Evolutionary conservation across 2,329 filamentous ascomycete species (phyloP).

Genomic region (Pseudocercospora ulei): DNA sequence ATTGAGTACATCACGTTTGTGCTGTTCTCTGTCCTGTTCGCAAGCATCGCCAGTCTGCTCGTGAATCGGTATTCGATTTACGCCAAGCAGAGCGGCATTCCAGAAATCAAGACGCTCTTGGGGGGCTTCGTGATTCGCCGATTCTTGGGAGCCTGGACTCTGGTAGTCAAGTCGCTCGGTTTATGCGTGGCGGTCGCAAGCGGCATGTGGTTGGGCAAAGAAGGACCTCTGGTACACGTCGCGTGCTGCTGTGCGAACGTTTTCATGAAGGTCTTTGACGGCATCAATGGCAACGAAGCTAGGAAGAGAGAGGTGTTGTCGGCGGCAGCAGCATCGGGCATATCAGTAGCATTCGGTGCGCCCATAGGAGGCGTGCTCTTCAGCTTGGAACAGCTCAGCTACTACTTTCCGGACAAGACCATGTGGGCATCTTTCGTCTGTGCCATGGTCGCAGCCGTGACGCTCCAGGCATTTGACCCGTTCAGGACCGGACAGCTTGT

Average conservation of each 20-base stretch:
- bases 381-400: constrained; percentile 91
- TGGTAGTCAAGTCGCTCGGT: constrained; percentile 80
- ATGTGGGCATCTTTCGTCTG: constrained; percentile 99
- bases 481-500: constrained; percentile 94
- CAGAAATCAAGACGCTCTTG: constrained; percentile 92
- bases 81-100: constrained; percentile 90
- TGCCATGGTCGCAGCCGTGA: constrained; percentile 95
- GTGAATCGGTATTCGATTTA: constrained; percentile 78
- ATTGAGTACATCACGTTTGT: constrained; percentile 83
- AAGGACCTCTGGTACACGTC: constrained; percentile 89
- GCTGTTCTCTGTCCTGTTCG: constrained; percentile 76
- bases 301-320: constrained; percentile 89
- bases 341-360: constrained; percentile 87
- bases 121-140: constrained; percentile 85
- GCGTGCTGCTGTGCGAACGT: constrained; percentile 93
- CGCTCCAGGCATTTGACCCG: constrained; percentile 83
- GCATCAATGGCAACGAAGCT: constrained; percentile 80
- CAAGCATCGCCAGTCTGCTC: constrained; percentile 63
- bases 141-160: constrained; percentile 79
- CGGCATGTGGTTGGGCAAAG: constrained; percentile 92
- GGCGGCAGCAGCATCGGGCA: constrained; percentile 81
- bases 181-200: constrained; percentile 84
- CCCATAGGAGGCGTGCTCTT: constrained; percentile 92
- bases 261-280: constrained; percentile 78
- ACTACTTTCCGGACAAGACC: constrained; percentile 97